These are phyloP conservation scores for Tolypocladium amazonense DNA, from an alignment of 2,329 filamentous ascomycete species.

Conservation along the genomic window DNA sequence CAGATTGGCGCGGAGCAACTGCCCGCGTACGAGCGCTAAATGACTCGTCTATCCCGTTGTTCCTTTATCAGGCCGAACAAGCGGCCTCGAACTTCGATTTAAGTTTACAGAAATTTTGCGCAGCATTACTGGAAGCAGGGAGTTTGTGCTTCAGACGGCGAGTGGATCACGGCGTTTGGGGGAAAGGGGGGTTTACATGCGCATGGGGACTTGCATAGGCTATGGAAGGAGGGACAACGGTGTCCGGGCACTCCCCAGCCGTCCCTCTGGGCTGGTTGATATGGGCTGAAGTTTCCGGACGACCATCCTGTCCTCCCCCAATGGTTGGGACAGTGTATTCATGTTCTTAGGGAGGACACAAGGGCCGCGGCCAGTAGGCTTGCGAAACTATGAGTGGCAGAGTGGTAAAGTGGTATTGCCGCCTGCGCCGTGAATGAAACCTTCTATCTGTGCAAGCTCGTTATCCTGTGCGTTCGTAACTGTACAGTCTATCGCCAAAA, in stretches of 20 bases:
- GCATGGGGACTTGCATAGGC: neutral
- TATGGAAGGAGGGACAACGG: neutral
- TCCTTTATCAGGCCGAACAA: neutral
- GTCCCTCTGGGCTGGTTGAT: no score
- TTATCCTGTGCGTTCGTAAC: neutral
- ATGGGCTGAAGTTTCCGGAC: no score
- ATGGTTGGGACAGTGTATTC: no score
- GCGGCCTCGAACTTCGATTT: neutral
- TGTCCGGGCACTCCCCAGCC: no score
- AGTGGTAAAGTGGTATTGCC: neutral
- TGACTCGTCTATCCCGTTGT: neutral
- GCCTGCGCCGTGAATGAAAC: neutral
- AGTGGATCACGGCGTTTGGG: neutral
- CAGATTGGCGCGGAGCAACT: constrained; percentile 20
- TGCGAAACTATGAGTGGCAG: neutral
- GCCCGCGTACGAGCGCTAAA: constrained; percentile 28
- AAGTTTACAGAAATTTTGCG: neutral
- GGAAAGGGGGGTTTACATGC: neutral
- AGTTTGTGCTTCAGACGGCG: neutral
- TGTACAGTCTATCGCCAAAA: neutral
- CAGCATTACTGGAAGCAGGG: neutral
- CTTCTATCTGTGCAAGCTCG: neutral
- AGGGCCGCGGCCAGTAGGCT: neutral
- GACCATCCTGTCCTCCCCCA: no score
- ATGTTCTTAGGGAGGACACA: no score